Conservation (phyloP, 371 early-diverging fungal genomes). For the Apophysomyces elegans region DNA sequence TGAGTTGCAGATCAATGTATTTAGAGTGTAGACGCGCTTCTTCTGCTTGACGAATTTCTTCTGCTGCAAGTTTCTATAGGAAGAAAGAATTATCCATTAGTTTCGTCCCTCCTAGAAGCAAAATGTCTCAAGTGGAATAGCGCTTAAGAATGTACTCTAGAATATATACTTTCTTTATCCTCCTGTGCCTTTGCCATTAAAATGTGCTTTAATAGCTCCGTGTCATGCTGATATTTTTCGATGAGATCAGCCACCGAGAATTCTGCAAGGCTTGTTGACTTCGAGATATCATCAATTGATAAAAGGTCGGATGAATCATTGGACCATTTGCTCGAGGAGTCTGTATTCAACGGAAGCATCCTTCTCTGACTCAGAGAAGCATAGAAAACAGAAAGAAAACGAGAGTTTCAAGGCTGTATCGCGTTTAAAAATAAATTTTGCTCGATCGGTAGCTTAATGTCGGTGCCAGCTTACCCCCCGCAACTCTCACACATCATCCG, state of each 20-base stretch:
- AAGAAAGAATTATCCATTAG: neutral
- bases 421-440: conserved; percentile 26
- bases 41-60: conserved; percentile 31
- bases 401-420: conserved; percentile 11
- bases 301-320: conserved; percentile 2
- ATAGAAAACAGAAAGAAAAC: conserved; percentile 11
- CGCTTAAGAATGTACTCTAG: neutral
- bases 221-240: conserved; percentile 21
- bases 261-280: neutral
- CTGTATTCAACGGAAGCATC: conserved; percentile 7
- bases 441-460: conserved; percentile 37
- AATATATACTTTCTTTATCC: conserved; percentile 23
- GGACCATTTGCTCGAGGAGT: neutral
- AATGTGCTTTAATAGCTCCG: conserved; percentile 26
- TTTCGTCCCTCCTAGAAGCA: too few species aligned
- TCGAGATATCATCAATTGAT: conserved; percentile 10
- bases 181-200: conserved; percentile 28
- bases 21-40: conserved; percentile 32
- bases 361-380: neutral
- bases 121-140: neutral
- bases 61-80: conserved; percentile 30
- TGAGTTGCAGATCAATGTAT: conserved; percentile 29
- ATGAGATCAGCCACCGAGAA: conserved; percentile 20
- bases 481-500: conserved; percentile 9
- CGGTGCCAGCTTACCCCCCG: conserved; percentile 20